Percentiles rank a stretch among this genome's conserved stretches.
These are phyloP conservation scores for Jaapia argillacea DNA, from an alignment of 768 basidiomycete species.

Conservation along the genomic window DNA sequence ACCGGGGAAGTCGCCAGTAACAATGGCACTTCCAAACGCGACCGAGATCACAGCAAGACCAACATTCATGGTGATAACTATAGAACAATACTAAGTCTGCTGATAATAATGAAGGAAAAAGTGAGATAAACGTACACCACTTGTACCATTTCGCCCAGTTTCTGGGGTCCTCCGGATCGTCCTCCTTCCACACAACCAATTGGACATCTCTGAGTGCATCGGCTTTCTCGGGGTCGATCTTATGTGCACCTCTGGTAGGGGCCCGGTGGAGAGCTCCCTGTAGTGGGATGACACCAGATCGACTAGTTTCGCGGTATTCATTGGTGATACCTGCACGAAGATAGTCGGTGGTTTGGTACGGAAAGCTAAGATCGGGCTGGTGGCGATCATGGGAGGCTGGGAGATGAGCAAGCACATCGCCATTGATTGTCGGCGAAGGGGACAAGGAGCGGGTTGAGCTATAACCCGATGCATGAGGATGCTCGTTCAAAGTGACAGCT, in stretches of 20 bases:
- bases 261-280: conserved; percentile 18
- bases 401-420: not conserved
- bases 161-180: conserved; percentile 30
- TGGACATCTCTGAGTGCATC: conserved; percentile 19
- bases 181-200: conserved; percentile 25
- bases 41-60: conserved; percentile 24
- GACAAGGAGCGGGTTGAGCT: not conserved
- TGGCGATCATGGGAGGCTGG: conserved; percentile 8
- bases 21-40: conserved; percentile 25
- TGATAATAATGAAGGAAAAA: not conserved
- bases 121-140: conserved; percentile 20
- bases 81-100: not conserved
- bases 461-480: too few species aligned
- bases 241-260: conserved; percentile 14
- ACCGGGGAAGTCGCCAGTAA: conserved; percentile 27
- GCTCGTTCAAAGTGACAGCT: too few species aligned
- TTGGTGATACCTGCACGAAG: conserved; percentile 20
- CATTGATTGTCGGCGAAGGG: not conserved
- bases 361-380: conserved; percentile 18
- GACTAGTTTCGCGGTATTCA: conserved; percentile 22
- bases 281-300: conserved; percentile 19
- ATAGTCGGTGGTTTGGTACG: conserved; percentile 18
- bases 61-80: conserved; percentile 20
- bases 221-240: conserved; percentile 25
- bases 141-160: conserved; percentile 22